Evolutionary conservation across 2,329 filamentous ascomycete species (phyloP), one percentile per base, ranked within the genome.

Genomic region (Aspergillus cejpii): DNA sequence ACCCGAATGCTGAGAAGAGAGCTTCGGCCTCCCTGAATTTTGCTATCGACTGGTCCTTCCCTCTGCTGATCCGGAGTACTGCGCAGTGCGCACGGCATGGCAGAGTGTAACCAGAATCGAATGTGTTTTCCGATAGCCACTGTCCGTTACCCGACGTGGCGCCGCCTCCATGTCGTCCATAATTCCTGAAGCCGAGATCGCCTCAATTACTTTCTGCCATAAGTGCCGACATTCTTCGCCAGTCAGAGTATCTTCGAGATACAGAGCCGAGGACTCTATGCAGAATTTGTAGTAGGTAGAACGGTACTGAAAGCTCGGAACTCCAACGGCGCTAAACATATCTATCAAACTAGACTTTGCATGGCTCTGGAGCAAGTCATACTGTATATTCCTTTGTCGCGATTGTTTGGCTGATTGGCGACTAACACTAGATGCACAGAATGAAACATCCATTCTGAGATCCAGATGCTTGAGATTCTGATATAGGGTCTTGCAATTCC

Each of bases 401-500:
- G 44, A 46, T 8, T 51, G 51, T 52, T 72, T 77, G 54, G 80
- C 71, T 2, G 76, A 76, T 5, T 76, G 75, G 2, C 77, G 73
- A 51, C 75, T 79, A 3, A 79, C 65, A 50, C 79, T 75, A 1
- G 76, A 79, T 26, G 74, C 70, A n/a, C n/a, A n/a, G n/a, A n/a
- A n/a, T n/a, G n/a, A n/a, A n/a, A 73, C 69, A 56, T 79, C 74
- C 37, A 80, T 67, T 50, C 77, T 77, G 3, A 80, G 57, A 0
- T 73, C 75, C 62, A 77, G 74, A 47, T 78, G 73, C 52, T 80
- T 75, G 1, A 79, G 62, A 41, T 76, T 74, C 39, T 80, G 73
- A 3, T 63, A 64, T 7, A 64, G 41, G 1, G 47, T 58, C 28
- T 48, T 52, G 37, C 66, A 68, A 6, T 56, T 67, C 55, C 44